A percentile compares a stretch with the other conserved stretches of the same genome.
These are phyloP conservation scores for Russula ochroleuca DNA, from an alignment of 768 basidiomycete genomes.

Conservation along the genomic window DNA sequence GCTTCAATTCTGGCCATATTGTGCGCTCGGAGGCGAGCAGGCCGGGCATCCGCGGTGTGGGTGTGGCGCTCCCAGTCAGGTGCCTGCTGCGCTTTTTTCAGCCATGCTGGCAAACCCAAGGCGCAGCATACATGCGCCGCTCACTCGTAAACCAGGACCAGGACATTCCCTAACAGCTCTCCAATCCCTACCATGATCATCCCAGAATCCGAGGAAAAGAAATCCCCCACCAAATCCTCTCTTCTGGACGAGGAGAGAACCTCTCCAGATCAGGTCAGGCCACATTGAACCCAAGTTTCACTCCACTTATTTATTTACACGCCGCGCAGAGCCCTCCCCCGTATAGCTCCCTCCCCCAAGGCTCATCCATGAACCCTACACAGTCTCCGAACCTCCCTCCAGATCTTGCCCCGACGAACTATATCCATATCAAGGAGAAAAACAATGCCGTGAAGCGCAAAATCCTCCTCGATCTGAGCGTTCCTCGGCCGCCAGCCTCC, in stretches of 20 bases:
- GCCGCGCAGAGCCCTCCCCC: slow-evolving; percentile 15
- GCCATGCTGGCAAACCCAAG: neutral
- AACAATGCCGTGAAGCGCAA: slow-evolving; percentile 6
- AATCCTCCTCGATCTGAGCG: slow-evolving; percentile 13
- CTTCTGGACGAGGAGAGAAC: neutral
- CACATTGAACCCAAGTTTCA: neutral
- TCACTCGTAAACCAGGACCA: neutral
- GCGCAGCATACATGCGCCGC: neutral
- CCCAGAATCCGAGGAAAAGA: neutral
- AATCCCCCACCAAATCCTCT: neutral
- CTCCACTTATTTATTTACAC: neutral
- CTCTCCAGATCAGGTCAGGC: slow-evolving; percentile 2
- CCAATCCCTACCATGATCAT: slow-evolving; percentile 5
- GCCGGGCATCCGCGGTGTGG: no score
- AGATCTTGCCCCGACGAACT: slow-evolving; percentile 18
- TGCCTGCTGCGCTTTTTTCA: slow-evolving; percentile 5
- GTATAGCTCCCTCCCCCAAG: neutral
- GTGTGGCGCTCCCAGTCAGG: neutral
- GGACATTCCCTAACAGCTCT: neutral
- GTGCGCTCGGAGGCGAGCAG: no score
- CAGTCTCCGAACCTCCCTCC: neutral
- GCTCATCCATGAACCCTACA: neutral
- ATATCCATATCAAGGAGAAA: slow-evolving; percentile 13
- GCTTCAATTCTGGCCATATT: no score
- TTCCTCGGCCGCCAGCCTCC: slow-evolving; percentile 11